Percentiles rank a stretch among this genome's conserved stretches.
Evolutionary conservation across 1,139 yeast genomes (phyloP).

Genomic region (Yamadazyma mexicana): DNA sequence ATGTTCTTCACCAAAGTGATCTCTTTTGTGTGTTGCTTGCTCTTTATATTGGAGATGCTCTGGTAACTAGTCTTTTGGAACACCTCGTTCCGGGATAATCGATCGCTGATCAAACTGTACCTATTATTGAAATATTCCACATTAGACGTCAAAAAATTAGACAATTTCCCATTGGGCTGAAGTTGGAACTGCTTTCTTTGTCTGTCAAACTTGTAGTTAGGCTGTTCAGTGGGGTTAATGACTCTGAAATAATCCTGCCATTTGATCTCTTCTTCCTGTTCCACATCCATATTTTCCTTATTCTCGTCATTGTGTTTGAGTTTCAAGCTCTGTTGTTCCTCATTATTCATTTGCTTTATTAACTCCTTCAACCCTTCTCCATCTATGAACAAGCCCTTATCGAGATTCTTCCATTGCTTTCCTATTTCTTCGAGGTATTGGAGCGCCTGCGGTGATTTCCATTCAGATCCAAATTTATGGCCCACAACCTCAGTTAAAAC

Average conservation of each 20-base stretch:
- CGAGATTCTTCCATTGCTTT: conserved; percentile 82
- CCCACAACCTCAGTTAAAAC: conserved; percentile 75
- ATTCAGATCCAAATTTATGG: conserved; percentile 74
- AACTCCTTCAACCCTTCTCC: conserved; percentile 67
- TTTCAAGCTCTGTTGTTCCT: conserved; percentile 1
- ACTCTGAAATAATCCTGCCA: conserved; percentile 77
- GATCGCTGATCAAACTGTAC: conserved; percentile 62
- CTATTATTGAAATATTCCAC: conserved; percentile 40
- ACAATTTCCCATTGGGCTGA: conserved; percentile 17
- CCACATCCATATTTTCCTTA: conserved; percentile 10
- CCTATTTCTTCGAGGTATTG: conserved; percentile 79
- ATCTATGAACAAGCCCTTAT: conserved; percentile 81
- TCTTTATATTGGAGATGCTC: conserved; percentile 30
- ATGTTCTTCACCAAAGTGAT: conserved; percentile 80
- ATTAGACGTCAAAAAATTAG: conserved; percentile 21
- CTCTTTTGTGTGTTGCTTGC: conserved; percentile 38
- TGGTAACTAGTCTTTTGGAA: conserved; percentile 57
- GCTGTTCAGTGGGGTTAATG: conserved; percentile 66
- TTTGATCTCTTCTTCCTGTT: conserved; percentile 31
- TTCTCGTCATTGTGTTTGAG: conserved; percentile 5
- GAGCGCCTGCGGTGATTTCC: conserved; percentile 74
- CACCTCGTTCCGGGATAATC: conserved; percentile 72
- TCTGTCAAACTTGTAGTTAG: conserved; percentile 63
- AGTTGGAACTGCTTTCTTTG: conserved; percentile 63
- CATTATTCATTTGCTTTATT: conserved; percentile 47